Evolutionary conservation across 768 basidiomycete species (phyloP).

Genomic region (Jaapia argillacea): DNA sequence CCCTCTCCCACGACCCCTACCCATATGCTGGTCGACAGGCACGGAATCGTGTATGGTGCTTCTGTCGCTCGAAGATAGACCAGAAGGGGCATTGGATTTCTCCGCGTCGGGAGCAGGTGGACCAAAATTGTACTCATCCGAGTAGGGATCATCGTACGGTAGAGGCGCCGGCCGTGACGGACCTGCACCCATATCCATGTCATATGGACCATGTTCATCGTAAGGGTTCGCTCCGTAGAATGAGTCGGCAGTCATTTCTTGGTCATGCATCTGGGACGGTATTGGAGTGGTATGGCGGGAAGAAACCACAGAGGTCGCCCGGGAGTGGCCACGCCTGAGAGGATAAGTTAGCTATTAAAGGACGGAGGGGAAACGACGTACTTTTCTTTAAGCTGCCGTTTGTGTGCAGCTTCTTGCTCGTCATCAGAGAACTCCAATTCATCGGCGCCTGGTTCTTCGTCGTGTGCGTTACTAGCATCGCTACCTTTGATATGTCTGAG

Average conservation of each 20-base stretch:
- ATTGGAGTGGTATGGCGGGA: conserved; percentile 49
- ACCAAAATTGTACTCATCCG: conserved; percentile 14
- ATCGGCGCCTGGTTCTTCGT: conserved; percentile 86
- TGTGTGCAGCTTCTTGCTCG: conserved; percentile 76
- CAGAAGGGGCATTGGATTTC: not conserved
- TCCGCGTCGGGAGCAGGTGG: not conserved
- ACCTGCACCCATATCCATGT: conserved; percentile 46
- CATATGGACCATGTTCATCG: conserved; percentile 59
- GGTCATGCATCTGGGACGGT: conserved; percentile 42
- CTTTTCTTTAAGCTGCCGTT: conserved; percentile 50
- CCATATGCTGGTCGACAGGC: not conserved
- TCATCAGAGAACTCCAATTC: conserved; percentile 96
- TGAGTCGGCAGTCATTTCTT: conserved; percentile 37
- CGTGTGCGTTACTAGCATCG: conserved; percentile 90
- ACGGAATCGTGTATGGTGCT: too few relatives aligned
- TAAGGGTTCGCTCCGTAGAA: conserved; percentile 50
- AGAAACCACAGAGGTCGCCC: conserved; percentile 35
- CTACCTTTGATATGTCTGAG: conserved; percentile 72
- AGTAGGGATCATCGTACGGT: conserved; percentile 76
- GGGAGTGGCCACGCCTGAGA: conserved; percentile 42
- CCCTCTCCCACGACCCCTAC: not conserved
- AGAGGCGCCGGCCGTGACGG: conserved; percentile 56
- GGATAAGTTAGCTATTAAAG: not conserved
- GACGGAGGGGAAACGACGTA: conserved; percentile 19
- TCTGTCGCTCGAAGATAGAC: too few relatives aligned